Evolutionary conservation across 2,329 filamentous ascomycete species (phyloP).

Genomic region (Cryoendolithus antarcticus): DNA sequence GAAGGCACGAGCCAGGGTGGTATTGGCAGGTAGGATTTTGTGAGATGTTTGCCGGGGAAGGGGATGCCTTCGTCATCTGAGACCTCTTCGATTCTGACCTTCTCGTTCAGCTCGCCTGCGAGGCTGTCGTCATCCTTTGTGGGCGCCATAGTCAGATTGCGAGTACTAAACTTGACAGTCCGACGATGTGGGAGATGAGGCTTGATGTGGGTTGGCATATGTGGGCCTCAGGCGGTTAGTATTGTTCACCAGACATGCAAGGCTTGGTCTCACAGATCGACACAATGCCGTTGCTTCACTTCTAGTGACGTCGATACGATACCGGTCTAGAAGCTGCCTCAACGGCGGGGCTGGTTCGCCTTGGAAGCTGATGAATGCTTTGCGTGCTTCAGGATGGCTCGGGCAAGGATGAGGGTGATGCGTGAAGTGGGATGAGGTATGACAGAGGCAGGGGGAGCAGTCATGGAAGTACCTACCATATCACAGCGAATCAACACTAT

Average conservation of each 20-base stretch:
- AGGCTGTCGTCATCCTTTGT: constrained; percentile 11
- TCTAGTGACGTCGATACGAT: no score
- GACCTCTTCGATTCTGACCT: constrained; percentile 22
- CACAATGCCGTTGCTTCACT: no score
- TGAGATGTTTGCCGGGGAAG: constrained; percentile 15
- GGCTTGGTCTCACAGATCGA: no score
- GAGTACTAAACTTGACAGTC: constrained; percentile 5
- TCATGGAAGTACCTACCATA: no score
- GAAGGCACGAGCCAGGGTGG: constrained; percentile 17
- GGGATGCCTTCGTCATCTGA: constrained; percentile 17
- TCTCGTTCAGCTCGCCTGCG: constrained; percentile 15
- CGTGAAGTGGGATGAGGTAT: no score
- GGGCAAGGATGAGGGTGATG: no score
- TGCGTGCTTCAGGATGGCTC: no score
- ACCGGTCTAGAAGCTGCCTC: no score
- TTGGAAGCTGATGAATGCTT: no score
- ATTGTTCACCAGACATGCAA: constrained; percentile 13
- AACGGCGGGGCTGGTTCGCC: no score
- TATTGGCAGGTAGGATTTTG: constrained; percentile 7
- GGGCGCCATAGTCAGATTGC: constrained; percentile 6
- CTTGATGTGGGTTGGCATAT: constrained; percentile 8
- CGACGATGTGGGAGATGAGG: constrained; percentile 4
- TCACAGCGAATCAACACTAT: no score
- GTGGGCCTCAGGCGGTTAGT: constrained; percentile 9
- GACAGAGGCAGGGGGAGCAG: no score